Base-by-base conservation (phyloP, 306 rosid genomes). In the Prunus mume region DNA sequence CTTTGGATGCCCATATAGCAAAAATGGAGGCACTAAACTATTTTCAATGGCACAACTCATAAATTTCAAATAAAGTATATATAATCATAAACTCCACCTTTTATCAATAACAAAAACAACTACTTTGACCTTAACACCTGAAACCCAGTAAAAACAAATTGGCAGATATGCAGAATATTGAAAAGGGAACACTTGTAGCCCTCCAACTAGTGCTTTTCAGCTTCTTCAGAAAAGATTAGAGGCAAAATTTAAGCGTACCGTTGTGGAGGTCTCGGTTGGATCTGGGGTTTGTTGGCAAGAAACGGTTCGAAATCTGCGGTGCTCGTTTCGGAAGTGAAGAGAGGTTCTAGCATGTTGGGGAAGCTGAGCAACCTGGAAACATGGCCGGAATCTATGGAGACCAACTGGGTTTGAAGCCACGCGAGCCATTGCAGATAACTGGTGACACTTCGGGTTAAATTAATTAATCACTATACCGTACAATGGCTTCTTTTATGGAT, bases 351-450 rank as follows among this genome's bases (percentile, higher is more conserved):
- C 30, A 58, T 51, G 65, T 24, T 70, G 87, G 19, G 78, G 65
- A 64, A 86, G 41, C 54, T 69, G 87, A 78, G 80, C 73, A 27
- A 78, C 67, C 45, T 51, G 90, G 41, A 86, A 64, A 57, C 62
- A 69, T 74, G 96, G 90, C 52, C 83, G 92, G 80, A 87, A 80
- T 68, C 90, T 86, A 69, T 88, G 91, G 82, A 91, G 85, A 22
- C 76, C 77, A 62, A 92, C 73, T 63, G 93, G 85, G 69, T 85
- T 84, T 12, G 94, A 72, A 71, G 91, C 91, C 76, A 90, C 34
- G 32, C 90, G 91, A 86, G 90, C 90, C 98, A 91, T 93, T 69
- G 77, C 27, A 73, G 69, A 11, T 45, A 41, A 38, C 41, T 45
- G 9, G 69, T 1, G 68, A 30, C 22, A 3, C 14, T 34, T 34